Conservation (phyloP, 805 yeast genomes). For the Cyberlindnera sargentensis region DNA sequence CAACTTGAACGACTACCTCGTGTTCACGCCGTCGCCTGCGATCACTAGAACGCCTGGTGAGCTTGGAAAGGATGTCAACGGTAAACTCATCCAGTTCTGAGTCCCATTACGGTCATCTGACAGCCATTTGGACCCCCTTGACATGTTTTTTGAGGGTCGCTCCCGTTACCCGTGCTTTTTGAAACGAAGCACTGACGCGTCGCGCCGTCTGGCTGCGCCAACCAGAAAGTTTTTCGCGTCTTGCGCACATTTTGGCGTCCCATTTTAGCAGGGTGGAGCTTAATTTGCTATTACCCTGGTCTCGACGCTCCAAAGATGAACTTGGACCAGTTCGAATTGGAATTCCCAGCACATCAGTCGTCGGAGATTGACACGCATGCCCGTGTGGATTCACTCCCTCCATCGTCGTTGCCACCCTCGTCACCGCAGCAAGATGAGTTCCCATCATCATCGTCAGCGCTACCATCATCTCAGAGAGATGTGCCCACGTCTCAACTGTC, state of each 20-base stretch:
- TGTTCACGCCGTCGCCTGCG: conserved; percentile 68
- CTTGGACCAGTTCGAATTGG: conserved; percentile 1
- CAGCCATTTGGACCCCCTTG: too few species aligned
- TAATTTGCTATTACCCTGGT: not conserved
- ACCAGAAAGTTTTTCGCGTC: conserved; percentile 1
- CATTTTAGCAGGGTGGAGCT: not conserved
- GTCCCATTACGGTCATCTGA: too few species aligned
- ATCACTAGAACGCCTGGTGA: conserved; percentile 30
- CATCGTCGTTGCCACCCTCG: not conserved
- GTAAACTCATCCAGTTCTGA: conserved; percentile 21
- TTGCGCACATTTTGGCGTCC: not conserved
- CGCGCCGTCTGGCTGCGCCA: not conserved
- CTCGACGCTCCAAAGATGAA: not conserved
- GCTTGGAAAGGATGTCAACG: conserved; percentile 20
- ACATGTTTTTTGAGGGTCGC: not conserved
- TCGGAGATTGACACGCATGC: not conserved
- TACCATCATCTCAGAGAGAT: not conserved
- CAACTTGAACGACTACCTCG: conserved; percentile 76
- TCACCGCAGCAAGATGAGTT: not conserved
- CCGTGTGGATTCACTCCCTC: not conserved
- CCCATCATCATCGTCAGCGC: conserved; percentile 6
- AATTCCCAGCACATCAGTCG: not conserved
- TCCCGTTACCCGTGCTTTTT: not conserved
- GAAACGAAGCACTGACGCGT: too few species aligned
- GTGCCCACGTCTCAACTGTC: not conserved